Percentiles rank a stretch among this genome's conserved stretches.
These are phyloP conservation scores for Fraxinus angustifolia DNA, from an alignment of 305 asterid genomes.

Conservation along the genomic window DNA sequence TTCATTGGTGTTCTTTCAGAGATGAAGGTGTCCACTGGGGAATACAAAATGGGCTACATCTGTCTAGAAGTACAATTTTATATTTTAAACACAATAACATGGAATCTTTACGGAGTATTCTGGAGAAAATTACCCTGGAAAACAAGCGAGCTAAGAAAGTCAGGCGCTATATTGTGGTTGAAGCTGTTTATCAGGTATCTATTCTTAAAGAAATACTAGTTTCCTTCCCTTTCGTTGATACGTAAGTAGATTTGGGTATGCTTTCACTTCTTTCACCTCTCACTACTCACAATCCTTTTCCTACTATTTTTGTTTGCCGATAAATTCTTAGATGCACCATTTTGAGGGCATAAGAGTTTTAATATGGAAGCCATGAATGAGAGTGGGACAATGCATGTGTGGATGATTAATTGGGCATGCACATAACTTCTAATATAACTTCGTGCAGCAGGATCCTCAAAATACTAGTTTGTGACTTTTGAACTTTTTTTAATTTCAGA, in stretches of 20 bases:
- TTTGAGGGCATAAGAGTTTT: constrained; percentile 1
- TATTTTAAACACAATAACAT: constrained; percentile 86
- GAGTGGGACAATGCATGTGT: not conserved
- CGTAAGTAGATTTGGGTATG: not conserved
- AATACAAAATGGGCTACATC: constrained; percentile 92
- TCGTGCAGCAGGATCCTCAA: constrained; percentile 11
- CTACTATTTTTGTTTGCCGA: not conserved
- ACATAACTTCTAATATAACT: not conserved
- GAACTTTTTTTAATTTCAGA: constrained; percentile 43
- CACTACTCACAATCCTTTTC: not conserved
- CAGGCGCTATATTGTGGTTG: constrained; percentile 90
- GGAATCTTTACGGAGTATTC: constrained; percentile 56
- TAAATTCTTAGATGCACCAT: not conserved
- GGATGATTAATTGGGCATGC: not conserved
- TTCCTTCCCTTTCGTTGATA: not conserved
- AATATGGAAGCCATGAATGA: not conserved
- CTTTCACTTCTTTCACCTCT: not conserved
- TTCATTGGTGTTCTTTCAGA: constrained; percentile 40
- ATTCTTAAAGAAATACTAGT: not conserved
- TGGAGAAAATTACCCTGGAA: constrained; percentile 70
- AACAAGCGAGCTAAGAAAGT: constrained; percentile 79
- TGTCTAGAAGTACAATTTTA: constrained; percentile 83
- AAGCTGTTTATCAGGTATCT: constrained; percentile 93
- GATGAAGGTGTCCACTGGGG: constrained; percentile 99
- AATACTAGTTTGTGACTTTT: constrained; percentile 6